Conservation (phyloP, 1,284 basidiomycete species). For the Apiotrichum mycotoxinovorans region DNA sequence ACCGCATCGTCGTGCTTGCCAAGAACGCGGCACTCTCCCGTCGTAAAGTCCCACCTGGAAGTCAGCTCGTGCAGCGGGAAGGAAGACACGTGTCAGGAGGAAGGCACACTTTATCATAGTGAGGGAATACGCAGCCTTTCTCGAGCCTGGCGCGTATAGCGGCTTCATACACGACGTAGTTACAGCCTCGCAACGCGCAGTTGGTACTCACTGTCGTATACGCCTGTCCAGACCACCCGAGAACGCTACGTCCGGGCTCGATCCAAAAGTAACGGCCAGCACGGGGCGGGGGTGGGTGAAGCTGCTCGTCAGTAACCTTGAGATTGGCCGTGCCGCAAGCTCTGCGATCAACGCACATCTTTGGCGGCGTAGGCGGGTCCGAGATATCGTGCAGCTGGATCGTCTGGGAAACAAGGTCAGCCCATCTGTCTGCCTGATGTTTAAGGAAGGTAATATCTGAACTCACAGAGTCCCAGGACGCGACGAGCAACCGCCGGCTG, state of each 20-base stretch:
- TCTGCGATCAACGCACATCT: slow-evolving; percentile 26
- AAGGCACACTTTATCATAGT: background rate
- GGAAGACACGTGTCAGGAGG: no score
- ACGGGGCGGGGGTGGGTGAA: slow-evolving; percentile 46
- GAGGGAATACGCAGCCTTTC: background rate
- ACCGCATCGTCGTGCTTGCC: slow-evolving; percentile 52
- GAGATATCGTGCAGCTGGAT: slow-evolving; percentile 47
- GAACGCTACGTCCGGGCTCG: slow-evolving; percentile 43
- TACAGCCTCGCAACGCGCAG: no score
- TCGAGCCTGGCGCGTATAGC: no score
- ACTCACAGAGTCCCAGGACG: slow-evolving; percentile 84
- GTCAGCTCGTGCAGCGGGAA: slow-evolving; percentile 22
- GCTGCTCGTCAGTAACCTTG: slow-evolving; percentile 14
- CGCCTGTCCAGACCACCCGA: slow-evolving; percentile 52
- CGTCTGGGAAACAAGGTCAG: slow-evolving; percentile 52
- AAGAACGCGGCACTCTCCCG: slow-evolving; percentile 49
- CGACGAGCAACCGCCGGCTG: slow-evolving; percentile 69
- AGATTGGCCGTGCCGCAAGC: background rate
- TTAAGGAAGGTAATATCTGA: slow-evolving; percentile 50
- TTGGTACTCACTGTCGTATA: slow-evolving; percentile 56
- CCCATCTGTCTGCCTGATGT: background rate
- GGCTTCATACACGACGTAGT: no score
- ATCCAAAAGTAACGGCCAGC: slow-evolving; percentile 49
- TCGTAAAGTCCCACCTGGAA: slow-evolving; percentile 51
- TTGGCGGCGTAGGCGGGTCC: slow-evolving; percentile 33